phyloP scores from a whole-genome alignment of 2,329 filamentous ascomycete species.

The Parastagonospora avenae region DNA sequence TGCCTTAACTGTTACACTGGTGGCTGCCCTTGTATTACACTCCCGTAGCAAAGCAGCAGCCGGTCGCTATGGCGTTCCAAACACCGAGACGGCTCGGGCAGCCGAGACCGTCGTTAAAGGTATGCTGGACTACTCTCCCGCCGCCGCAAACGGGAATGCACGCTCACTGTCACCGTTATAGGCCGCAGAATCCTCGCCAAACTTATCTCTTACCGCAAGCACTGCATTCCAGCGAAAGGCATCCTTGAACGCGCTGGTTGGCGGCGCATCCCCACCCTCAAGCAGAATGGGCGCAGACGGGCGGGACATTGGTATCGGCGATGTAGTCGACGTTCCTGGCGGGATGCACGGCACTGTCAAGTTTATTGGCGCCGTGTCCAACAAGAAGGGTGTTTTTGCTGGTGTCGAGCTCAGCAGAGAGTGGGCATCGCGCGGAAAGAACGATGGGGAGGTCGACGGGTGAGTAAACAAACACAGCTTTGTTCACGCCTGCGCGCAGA shows the following conservation, averaged over 20 bases:
- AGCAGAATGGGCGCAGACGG: slow-evolving; percentile 53
- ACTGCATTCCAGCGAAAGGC: slow-evolving; percentile 68
- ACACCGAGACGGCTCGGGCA: slow-evolving; percentile 48
- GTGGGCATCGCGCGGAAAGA: slow-evolving; percentile 85
- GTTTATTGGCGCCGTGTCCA: slow-evolving; percentile 84
- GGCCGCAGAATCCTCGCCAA: slow-evolving; percentile 49
- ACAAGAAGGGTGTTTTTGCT: slow-evolving; percentile 89
- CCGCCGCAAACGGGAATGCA: slow-evolving; percentile 12
- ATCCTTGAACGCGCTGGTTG: slow-evolving; percentile 72
- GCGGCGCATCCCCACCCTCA: slow-evolving; percentile 47
- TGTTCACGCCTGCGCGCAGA: not conserved
- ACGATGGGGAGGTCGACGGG: slow-evolving; percentile 95
- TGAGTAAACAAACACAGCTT: slow-evolving; percentile 52
- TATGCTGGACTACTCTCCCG: not conserved
- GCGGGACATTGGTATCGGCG: slow-evolving; percentile 72
- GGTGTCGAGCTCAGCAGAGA: slow-evolving; percentile 87
- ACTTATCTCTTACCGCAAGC: slow-evolving; percentile 47
- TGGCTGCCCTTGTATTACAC: slow-evolving; percentile 5
- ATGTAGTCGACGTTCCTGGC: slow-evolving; percentile 87
- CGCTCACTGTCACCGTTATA: not conserved
- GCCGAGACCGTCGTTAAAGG: slow-evolving; percentile 47
- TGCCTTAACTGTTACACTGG: slow-evolving; percentile 7
- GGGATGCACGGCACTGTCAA: slow-evolving; percentile 89
- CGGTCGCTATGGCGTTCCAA: slow-evolving; percentile 47
- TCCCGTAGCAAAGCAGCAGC: slow-evolving; percentile 15